Conservation (phyloP, 805 yeast genomes). For the Myxozyma monticola region DNA sequence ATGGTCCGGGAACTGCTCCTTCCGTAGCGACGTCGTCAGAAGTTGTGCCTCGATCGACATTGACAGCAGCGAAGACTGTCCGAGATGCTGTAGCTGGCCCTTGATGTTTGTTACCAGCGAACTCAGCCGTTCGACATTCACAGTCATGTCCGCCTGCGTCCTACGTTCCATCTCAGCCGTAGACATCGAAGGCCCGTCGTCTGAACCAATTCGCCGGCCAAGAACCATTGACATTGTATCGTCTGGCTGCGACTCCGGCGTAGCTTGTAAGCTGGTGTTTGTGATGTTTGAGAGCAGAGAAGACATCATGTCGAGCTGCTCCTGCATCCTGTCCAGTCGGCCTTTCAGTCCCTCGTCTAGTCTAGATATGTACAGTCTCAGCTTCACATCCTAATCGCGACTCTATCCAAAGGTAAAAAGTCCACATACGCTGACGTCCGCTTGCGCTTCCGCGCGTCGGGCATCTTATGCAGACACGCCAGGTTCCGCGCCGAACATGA, state of each 20-base stretch:
- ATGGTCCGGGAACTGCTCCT: not conserved
- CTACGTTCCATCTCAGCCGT: no score
- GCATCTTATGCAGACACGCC: constrained; percentile 12
- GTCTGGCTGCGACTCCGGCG: not conserved
- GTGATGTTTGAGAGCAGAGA: not conserved
- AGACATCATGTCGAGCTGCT: constrained; percentile 14
- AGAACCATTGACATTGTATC: not conserved
- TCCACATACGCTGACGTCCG: not conserved
- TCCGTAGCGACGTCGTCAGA: not conserved
- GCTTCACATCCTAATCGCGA: not conserved
- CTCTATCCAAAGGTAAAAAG: no score
- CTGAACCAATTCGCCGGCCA: not conserved
- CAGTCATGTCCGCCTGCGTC: not conserved
- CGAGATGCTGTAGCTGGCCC: constrained; percentile 17
- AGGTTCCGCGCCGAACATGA: constrained; percentile 4
- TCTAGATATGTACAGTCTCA: not conserved
- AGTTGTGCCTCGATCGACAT: constrained; percentile 24
- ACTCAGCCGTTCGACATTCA: not conserved
- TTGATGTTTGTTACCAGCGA: constrained; percentile 12
- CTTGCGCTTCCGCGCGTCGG: constrained; percentile 21
- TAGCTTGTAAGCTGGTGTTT: not conserved
- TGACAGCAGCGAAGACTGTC: constrained; percentile 21
- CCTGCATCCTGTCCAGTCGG: constrained; percentile 21
- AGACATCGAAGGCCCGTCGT: not conserved
- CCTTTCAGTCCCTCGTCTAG: constrained; percentile 1